Evolutionary conservation across 176 grass and related monocot genomes (phyloP), one percentile per base, ranked within the genome.

Genomic region (Oropetium thomaeum): DNA sequence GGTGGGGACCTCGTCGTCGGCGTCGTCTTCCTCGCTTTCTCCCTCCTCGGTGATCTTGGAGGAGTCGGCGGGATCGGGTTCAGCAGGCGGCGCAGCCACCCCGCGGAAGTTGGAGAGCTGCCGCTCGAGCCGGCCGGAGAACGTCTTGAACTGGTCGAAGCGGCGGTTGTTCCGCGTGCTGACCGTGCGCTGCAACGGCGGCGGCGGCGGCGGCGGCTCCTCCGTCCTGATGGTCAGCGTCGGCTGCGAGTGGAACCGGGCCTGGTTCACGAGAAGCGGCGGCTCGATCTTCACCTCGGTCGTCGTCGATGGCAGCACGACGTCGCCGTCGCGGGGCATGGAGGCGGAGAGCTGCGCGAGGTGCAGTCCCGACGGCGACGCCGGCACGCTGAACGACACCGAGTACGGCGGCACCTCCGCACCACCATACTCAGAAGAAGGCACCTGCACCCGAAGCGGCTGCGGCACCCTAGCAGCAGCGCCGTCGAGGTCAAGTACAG

Each of bases 61-160:
- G n/a, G n/a, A n/a, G n/a, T 52, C 65, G 5, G 17, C 39, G 20
- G 43, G n/a, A n/a, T n/a, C n/a, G n/a, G n/a, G n/a, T n/a, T n/a
- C n/a, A n/a, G n/a, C n/a, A n/a, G n/a, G n/a, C n/a, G n/a, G n/a
- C n/a, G n/a, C n/a, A n/a, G n/a, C 78, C 65, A 65, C 76, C 3
- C 93, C 93, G 29, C 87, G 85, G 34, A 97, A 79, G 88, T 75
- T 97, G 10, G 93, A 92, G 14, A 97, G 37, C 77, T 97, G 93
- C 4, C 82, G 69, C 62, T 97, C 90, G 1, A 97, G 90, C 49
- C 73, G 89, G 16, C 90, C 93, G 4, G 87, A 90, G 84, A 88
- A 97, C 9, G 93, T 92, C 75, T 97, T 97, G 67, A 90, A 97
- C 0, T 88, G 64, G 76, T 97, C 93, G 49, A 92, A 97, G 11